Base-by-base conservation (phyloP, 306 rosid genomes). In the Datisca glomerata region DNA sequence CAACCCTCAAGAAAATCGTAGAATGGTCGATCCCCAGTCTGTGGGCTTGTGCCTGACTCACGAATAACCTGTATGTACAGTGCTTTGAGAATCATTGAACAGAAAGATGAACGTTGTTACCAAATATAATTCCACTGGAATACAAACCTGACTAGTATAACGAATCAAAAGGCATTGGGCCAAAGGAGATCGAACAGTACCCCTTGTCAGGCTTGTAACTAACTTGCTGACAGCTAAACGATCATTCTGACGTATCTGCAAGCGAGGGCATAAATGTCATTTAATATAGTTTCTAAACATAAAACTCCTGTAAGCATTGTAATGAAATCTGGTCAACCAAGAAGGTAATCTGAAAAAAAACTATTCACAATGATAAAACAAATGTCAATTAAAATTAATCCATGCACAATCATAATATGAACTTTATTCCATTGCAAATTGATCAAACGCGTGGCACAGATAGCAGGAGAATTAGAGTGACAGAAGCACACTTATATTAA, bases 111-210 rank as follows among this genome's bases (percentile, higher is more conserved):
- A 23, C 56, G 35, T 14, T 12, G 14, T 43, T 8, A 43, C 60
- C 43, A 31, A 21, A 16, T 17, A 34, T 15, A 3, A 21, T n/a
- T n/a, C 41, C 43, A 27, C 41, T 37, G 39, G 68, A 59, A 25
- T 59, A 61, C 60, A 47, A 44, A 80, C 98, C 93, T 89, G 95
- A 57, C 93, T 89, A 51, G 98, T 80, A 60, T 84, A 89, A 28
- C 98, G 98, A 42, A 89, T 75, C 79, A 89, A 68, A 51, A 89
- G 82, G 74, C 98, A 80, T 29, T 83, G 95, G 29, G 98, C 98
- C 68, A 89, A 64, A n/a, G 98, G 98, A 22, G 98, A 89, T 60
- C 98, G 91, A 46, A 75, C 95, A 49, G 77, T 67, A 57, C 97
- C 97, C 66, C 77, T 80, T 32, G 98, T 89, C 70, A 89, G 72